These are phyloP conservation scores for Penicilliopsis zonata DNA, from an alignment of 495 filamentous ascomycete species.

Conservation along the genomic window DNA sequence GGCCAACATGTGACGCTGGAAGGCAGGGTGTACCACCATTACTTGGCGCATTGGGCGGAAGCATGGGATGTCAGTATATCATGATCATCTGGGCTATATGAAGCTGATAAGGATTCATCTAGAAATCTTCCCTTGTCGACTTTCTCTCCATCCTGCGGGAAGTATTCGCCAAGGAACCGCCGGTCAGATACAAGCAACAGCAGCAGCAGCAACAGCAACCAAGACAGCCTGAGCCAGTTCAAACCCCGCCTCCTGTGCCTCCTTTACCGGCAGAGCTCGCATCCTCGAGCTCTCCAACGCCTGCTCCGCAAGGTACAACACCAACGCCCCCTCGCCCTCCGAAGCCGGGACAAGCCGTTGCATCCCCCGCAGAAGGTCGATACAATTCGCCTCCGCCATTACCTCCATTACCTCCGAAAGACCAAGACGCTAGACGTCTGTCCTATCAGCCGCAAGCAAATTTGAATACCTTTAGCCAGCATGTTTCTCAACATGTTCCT, in stretches of 20 bases:
- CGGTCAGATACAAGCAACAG: conserved; percentile 63
- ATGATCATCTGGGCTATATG: background rate
- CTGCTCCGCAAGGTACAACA: conserved; percentile 8
- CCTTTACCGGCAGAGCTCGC: conserved; percentile 56
- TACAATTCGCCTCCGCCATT: conserved; percentile 21
- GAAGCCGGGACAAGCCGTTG: conserved; percentile 12
- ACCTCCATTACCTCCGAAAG: conserved; percentile 31
- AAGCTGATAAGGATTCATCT: conserved; percentile 12
- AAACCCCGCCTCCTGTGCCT: conserved; percentile 48
- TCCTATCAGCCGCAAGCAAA: conserved; percentile 5
- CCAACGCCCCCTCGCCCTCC: conserved; percentile 28
- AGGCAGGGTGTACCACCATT: conserved; percentile 90
- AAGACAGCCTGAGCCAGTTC: conserved; percentile 27
- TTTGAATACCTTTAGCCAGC: conserved; percentile 3
- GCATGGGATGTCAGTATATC: conserved; percentile 73
- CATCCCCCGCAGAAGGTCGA: conserved; percentile 12
- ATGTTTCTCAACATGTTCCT: conserved; percentile 2
- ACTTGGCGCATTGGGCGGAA: conserved; percentile 76
- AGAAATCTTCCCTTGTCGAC: conserved; percentile 75
- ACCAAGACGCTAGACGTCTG: conserved; percentile 10
- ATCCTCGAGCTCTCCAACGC: conserved; percentile 10
- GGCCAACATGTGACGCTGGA: conserved; percentile 95
- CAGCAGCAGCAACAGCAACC: conserved; percentile 13
- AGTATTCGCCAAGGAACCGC: conserved; percentile 89
- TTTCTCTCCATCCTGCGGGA: conserved; percentile 74